These are phyloP conservation scores for Asclepias syriaca DNA, from an alignment of 257 asterid species.

Conservation along the genomic window DNA sequence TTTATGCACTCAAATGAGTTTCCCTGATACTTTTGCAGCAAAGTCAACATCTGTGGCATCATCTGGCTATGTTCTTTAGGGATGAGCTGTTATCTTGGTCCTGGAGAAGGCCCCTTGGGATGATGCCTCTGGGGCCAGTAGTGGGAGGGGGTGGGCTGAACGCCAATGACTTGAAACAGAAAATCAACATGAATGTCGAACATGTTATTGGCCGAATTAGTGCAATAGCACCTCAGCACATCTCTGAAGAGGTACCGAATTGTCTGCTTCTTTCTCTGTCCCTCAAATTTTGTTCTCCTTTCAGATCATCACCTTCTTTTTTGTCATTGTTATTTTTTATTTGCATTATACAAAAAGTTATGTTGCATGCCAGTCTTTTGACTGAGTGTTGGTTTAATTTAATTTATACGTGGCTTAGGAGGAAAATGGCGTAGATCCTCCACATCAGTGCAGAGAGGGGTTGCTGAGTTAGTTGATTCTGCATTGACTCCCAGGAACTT, in stretches of 20 bases:
- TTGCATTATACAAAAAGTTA: background rate
- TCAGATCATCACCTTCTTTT: background rate
- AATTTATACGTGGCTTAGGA: slow-evolving; percentile 35
- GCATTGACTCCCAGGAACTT: slow-evolving; percentile 89
- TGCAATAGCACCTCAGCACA: slow-evolving; percentile 78
- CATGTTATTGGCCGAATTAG: slow-evolving; percentile 73
- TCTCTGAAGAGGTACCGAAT: slow-evolving; percentile 81
- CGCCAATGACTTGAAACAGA: slow-evolving; percentile 78
- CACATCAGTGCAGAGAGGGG: slow-evolving; percentile 97
- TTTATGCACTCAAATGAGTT: slow-evolving; percentile 16
- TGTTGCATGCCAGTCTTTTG: background rate
- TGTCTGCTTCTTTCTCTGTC: background rate
- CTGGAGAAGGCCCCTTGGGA: slow-evolving; percentile 93
- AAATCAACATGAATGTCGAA: slow-evolving; percentile 75
- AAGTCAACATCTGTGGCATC: slow-evolving; percentile 95
- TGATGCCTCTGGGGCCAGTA: slow-evolving; percentile 67
- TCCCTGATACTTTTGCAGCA: slow-evolving; percentile 53
- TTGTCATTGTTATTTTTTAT: background rate
- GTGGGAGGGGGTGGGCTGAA: slow-evolving; percentile 69
- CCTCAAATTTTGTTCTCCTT: background rate
- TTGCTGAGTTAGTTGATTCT: slow-evolving; percentile 89
- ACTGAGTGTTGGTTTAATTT: background rate
- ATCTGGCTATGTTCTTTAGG: slow-evolving; percentile 98
- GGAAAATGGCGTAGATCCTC: slow-evolving; percentile 85
- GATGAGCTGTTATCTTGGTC: slow-evolving; percentile 98